Evolutionary conservation across 805 yeast species (phyloP).

Genomic region (Millerago galiae): DNA sequence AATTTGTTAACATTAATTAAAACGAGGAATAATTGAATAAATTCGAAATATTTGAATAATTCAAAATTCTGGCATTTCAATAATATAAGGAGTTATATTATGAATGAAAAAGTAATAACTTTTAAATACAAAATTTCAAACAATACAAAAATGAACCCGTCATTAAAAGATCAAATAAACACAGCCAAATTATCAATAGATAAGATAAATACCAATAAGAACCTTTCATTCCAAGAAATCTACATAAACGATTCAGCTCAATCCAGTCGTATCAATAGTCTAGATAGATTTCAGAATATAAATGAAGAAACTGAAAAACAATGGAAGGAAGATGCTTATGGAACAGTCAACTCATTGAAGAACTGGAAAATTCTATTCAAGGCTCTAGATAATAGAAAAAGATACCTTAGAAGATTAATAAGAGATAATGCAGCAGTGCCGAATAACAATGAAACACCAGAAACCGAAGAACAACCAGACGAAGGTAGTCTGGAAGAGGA

Average conservation of each 20-base stretch:
- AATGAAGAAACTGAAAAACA: constrained; percentile 8
- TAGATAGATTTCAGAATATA: constrained; percentile 9
- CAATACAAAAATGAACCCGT: not conserved
- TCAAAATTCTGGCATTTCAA: too few species aligned
- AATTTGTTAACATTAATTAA: not conserved
- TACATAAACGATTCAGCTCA: not conserved
- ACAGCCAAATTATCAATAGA: constrained; percentile 1
- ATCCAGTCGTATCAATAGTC: not conserved
- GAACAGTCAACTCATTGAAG: constrained; percentile 10
- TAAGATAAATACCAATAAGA: too few species aligned
- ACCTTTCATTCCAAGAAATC: not conserved
- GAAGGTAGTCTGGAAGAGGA: constrained; percentile 3
- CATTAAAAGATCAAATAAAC: not conserved
- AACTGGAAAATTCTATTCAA: constrained; percentile 23
- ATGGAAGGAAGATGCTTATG: constrained; percentile 16
- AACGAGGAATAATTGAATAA: too few species aligned
- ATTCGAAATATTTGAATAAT: too few species aligned
- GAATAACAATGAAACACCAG: not conserved
- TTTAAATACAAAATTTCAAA: not conserved
- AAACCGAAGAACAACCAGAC: not conserved
- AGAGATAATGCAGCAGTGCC: not conserved
- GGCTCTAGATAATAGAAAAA: constrained; percentile 21
- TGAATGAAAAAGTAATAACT: too few species aligned
- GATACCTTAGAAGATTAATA: constrained; percentile 14
- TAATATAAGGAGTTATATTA: too few species aligned